Conservation (phyloP, 2,329 filamentous ascomycete species). For the Ophiosphaerella herpotricha region DNA sequence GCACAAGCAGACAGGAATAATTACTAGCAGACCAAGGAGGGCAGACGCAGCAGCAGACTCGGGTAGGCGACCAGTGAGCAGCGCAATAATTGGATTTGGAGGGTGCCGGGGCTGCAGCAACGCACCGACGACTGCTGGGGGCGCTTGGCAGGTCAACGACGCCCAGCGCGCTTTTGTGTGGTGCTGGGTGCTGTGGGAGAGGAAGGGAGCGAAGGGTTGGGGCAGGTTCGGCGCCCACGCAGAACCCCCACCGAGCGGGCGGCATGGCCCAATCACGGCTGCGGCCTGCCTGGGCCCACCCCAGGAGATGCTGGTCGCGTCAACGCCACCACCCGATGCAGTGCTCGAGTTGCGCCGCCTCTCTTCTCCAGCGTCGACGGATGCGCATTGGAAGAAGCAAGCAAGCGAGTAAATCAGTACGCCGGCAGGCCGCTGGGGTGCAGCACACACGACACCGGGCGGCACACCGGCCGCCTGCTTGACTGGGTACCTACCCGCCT, state of each 20-base stretch:
- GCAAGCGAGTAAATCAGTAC: background rate
- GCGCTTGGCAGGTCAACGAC: conserved; percentile 23
- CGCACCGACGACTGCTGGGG: conserved; percentile 28
- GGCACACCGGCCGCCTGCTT: no score
- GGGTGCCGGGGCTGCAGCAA: conserved; percentile 21
- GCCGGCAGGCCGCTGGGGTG: background rate
- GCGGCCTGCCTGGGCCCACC: conserved; percentile 4
- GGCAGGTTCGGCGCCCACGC: conserved; percentile 23
- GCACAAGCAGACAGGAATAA: conserved; percentile 3
- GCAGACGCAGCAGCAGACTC: background rate
- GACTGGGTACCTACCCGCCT: no score
- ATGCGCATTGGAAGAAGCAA: background rate
- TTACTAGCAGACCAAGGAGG: background rate
- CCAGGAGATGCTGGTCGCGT: conserved; percentile 16
- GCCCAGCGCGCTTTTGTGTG: no score
- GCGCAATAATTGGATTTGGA: conserved; percentile 27
- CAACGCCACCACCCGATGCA: conserved; percentile 5
- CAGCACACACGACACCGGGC: background rate
- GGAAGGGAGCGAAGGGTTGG: conserved; percentile 1
- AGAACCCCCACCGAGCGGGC: conserved; percentile 20
- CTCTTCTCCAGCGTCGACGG: no score
- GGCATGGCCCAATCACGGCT: conserved; percentile 15
- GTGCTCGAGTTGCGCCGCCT: background rate
- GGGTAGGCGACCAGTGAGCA: conserved; percentile 22
- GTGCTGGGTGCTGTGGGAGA: no score